Conservation (phyloP, 192 early-diverging fungal genomes). For the Jimgerdemannia lactiflua region DNA sequence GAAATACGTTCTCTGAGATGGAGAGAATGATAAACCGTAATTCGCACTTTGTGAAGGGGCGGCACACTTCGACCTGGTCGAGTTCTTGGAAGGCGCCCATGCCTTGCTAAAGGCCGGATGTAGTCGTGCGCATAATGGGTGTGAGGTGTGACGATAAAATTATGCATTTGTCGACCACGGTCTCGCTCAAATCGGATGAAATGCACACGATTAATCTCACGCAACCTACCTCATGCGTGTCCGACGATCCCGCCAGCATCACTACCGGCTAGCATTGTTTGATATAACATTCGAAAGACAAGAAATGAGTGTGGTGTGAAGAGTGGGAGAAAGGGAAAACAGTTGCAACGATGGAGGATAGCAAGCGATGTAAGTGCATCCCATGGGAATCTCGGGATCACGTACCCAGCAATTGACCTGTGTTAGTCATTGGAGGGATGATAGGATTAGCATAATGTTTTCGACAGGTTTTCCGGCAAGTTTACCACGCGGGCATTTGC, state of each 20-base stretch:
- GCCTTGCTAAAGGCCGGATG: constrained; percentile 38
- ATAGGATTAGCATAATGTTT: too few species aligned
- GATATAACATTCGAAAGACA: neutral
- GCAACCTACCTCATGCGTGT: constrained; percentile 25
- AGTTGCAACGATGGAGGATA: neutral
- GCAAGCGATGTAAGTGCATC: too few species aligned
- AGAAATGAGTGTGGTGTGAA: neutral
- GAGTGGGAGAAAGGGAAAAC: neutral
- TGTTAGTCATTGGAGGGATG: neutral
- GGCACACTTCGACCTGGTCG: constrained; percentile 60
- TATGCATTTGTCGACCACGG: too few species aligned
- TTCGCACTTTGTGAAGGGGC: constrained; percentile 60
- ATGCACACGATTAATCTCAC: too few species aligned
- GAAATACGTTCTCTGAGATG: too few species aligned
- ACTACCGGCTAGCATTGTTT: constrained; percentile 61
- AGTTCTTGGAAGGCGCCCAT: constrained; percentile 74
- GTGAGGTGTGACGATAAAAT: neutral
- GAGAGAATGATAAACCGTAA: too few species aligned
- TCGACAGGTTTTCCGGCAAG: too few species aligned
- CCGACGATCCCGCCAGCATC: constrained; percentile 55
- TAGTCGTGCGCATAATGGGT: constrained; percentile 19
- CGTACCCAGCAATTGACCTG: neutral
- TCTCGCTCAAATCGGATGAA: too few species aligned
- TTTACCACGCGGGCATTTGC: neutral
- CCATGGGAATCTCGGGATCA: too few species aligned